A percentile compares a stretch with the other conserved stretches of the same genome.
Conservation (phyloP, 108 stramenopile genomes). For the Fragilariopsis cylindrus region DNA sequence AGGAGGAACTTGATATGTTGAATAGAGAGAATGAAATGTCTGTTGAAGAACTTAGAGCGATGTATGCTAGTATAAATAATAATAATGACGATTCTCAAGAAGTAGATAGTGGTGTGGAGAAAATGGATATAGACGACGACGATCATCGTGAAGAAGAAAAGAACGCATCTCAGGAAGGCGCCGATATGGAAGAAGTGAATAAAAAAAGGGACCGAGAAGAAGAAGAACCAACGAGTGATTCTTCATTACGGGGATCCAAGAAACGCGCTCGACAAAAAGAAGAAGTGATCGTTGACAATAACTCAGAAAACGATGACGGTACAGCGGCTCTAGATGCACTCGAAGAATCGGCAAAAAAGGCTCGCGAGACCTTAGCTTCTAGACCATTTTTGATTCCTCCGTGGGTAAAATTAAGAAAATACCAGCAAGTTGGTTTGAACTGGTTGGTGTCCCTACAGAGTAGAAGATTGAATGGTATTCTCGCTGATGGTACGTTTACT, state of each 20-base stretch:
- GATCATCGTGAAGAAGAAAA: neutral
- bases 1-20: constrained; percentile 63
- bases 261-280: constrained; percentile 1
- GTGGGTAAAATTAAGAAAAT: constrained; percentile 89
- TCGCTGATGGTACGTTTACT: constrained; percentile 91
- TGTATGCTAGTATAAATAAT: constrained; percentile 48
- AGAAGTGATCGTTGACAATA: neutral
- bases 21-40: constrained; percentile 76
- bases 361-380: constrained; percentile 61
- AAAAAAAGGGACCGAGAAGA: constrained; percentile 15
- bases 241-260: neutral
- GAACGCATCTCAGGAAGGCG: neutral
- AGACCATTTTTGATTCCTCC: constrained; percentile 75
- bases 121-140: neutral
- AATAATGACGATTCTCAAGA: constrained; percentile 1
- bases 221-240: neutral
- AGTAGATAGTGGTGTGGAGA: neutral
- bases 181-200: neutral
- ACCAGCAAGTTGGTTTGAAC: constrained; percentile 95
- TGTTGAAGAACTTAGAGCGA: constrained; percentile 65
- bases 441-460: constrained; percentile 96
- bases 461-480: constrained; percentile 94
- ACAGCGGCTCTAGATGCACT: constrained; percentile 37
- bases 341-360: constrained; percentile 58
- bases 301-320: constrained; percentile 27